These are phyloP conservation scores for Chlorencoelia australis DNA, from an alignment of 2,329 filamentous ascomycete genomes.

Conservation along the genomic window DNA sequence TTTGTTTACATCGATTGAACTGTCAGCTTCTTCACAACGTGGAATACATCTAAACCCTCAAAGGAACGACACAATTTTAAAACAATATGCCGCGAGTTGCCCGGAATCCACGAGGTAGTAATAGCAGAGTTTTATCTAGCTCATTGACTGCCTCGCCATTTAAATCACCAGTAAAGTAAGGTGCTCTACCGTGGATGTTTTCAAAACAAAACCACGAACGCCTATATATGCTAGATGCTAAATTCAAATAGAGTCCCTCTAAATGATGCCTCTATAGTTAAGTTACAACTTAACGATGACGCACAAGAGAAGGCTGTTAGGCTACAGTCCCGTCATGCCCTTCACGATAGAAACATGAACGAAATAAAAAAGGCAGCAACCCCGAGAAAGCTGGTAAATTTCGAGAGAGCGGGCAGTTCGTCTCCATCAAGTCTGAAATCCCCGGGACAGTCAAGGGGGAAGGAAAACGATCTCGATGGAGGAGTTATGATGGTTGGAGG, in stretches of 20 bases:
- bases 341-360: constrained; percentile 85
- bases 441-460: constrained; percentile 33
- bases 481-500: constrained; percentile 59
- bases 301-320: constrained; percentile 82
- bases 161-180: constrained; percentile 29
- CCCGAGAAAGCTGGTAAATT: constrained; percentile 54
- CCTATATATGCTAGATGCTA: background rate
- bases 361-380: constrained; percentile 76
- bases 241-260: constrained; percentile 63
- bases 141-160: constrained; percentile 24
- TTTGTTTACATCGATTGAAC: constrained; percentile 10
- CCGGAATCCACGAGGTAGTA: constrained; percentile 34
- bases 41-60: too few relatives aligned
- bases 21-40: too few relatives aligned
- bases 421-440: constrained; percentile 47
- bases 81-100: constrained; percentile 44
- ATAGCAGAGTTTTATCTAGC: constrained; percentile 31
- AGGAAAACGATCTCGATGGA: constrained; percentile 39
- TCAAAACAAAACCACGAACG: background rate
- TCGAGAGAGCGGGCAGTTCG: constrained; percentile 47
- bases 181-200: background rate
- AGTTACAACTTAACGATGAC: constrained; percentile 67
- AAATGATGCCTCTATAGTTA: constrained; percentile 90
- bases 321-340: constrained; percentile 75
- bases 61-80: constrained; percentile 5